phyloP scores from a whole-genome alignment of 169 alveolate species.

The Eimeria tenella region DNA sequence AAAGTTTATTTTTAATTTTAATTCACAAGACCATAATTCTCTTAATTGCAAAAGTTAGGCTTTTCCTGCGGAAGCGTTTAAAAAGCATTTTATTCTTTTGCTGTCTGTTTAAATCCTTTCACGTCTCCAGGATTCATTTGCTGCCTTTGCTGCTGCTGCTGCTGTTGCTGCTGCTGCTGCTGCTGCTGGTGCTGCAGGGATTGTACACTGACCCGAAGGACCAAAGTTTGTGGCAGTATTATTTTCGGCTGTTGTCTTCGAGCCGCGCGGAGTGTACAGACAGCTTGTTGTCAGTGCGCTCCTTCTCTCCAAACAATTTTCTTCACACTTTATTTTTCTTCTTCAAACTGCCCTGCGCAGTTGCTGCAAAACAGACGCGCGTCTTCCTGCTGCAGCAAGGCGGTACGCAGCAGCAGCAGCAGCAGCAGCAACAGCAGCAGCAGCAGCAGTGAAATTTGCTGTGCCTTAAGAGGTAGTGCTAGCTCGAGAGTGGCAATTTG shows the following conservation, averaged over 20 bases:
- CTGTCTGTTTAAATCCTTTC: no score
- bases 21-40: no score
- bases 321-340: slow-evolving; percentile 4
- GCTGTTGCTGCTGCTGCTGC: no score
- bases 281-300: background rate
- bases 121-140: background rate
- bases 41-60: no score
- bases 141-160: background rate
- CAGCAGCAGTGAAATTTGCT: no score
- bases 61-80: no score
- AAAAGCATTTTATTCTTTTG: no score
- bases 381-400: background rate
- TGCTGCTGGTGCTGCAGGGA: slow-evolving; percentile 25
- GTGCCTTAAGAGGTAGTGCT: background rate
- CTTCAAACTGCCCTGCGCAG: slow-evolving; percentile 15
- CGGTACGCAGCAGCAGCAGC: background rate
- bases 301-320: background rate
- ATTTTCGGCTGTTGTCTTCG: background rate
- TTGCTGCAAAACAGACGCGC: background rate
- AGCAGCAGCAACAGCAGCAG: background rate
- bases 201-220: slow-evolving; percentile 69
- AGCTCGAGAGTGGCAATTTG: slow-evolving; percentile 43
- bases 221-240: slow-evolving; percentile 68
- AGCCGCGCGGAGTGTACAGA: background rate
- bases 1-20: no score